Evolutionary conservation across 2,329 filamentous ascomycete genomes (phyloP).

Genomic region (Metarhizium humberi): DNA sequence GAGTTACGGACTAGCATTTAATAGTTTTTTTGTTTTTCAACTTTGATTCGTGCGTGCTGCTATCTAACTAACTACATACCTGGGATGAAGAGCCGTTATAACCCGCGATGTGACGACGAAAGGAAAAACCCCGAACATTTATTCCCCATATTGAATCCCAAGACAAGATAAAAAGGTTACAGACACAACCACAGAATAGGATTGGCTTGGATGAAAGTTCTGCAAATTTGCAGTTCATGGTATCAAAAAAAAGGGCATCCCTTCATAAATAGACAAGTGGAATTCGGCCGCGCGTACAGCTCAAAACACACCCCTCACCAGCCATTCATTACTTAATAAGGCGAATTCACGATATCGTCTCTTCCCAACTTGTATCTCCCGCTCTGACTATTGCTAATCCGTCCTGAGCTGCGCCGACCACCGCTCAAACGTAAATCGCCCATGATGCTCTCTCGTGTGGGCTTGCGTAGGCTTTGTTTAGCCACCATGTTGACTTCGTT

Average conservation of each 20-base stretch:
- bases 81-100: background rate
- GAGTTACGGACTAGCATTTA: background rate
- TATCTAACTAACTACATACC: background rate
- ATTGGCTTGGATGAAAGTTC: background rate
- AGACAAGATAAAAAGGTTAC: background rate
- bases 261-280: background rate
- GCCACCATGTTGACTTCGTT: slow-evolving; percentile 98
- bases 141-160: background rate
- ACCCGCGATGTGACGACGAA: background rate
- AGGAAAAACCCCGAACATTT: background rate
- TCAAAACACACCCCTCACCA: background rate
- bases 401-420: slow-evolving; percentile 38
- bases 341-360: slow-evolving; percentile 74
- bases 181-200: background rate
- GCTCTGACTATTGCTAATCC: slow-evolving; percentile 43
- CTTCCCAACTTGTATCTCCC: slow-evolving; percentile 64
- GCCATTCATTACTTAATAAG: slow-evolving; percentile 34
- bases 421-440: slow-evolving; percentile 40
- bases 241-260: background rate
- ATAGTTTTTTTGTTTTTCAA: background rate
- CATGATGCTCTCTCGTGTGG: slow-evolving; percentile 89
- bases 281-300: background rate
- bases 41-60: background rate
- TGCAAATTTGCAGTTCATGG: background rate
- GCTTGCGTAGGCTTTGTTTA: slow-evolving; percentile 73